Percentiles rank a stretch among this genome's conserved stretches.
Conservation (phyloP, 345 rosid species). For the Gossypium bickii region DNA sequence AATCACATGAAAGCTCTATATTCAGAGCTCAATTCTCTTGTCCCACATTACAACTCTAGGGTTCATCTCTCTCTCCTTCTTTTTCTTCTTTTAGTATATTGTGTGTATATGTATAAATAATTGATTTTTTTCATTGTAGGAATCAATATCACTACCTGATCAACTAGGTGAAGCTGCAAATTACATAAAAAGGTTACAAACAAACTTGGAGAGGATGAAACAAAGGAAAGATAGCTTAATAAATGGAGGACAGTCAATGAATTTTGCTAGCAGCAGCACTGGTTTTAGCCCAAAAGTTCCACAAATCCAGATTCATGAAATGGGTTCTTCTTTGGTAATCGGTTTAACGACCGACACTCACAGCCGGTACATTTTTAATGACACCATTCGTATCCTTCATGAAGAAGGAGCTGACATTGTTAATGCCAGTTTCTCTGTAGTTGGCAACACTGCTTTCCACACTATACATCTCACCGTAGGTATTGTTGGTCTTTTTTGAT, state of each 20-base stretch:
- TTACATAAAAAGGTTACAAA: slow-evolving; percentile 54
- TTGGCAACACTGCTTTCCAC: slow-evolving; percentile 36
- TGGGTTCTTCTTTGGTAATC: slow-evolving; percentile 37
- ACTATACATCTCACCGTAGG: slow-evolving; percentile 37
- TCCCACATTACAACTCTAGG: slow-evolving; percentile 38
- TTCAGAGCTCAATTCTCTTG: slow-evolving; percentile 46
- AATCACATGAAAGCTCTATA: slow-evolving; percentile 58
- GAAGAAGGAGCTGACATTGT: slow-evolving; percentile 46
- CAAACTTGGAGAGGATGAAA: slow-evolving; percentile 48
- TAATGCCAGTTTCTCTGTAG: slow-evolving; percentile 34
- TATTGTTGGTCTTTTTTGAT: not conserved
- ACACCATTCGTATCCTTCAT: slow-evolving; percentile 35
- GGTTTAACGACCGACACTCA: slow-evolving; percentile 37
- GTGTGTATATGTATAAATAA: not conserved
- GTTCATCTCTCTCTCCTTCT: slow-evolving; percentile 17
- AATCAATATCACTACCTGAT: slow-evolving; percentile 42
- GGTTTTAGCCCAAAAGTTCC: slow-evolving; percentile 16
- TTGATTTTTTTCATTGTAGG: slow-evolving; percentile 26
- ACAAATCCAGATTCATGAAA: slow-evolving; percentile 30
- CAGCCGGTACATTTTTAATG: slow-evolving; percentile 31
- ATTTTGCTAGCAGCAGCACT: not conserved
- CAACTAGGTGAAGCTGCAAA: slow-evolving; percentile 47
- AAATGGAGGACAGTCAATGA: slow-evolving; percentile 1
- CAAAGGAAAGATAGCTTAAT: slow-evolving; percentile 39
- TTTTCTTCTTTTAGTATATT: not conserved